phyloP scores from a whole-genome alignment of 345 rosid genomes.

The Brassica nigra region DNA sequence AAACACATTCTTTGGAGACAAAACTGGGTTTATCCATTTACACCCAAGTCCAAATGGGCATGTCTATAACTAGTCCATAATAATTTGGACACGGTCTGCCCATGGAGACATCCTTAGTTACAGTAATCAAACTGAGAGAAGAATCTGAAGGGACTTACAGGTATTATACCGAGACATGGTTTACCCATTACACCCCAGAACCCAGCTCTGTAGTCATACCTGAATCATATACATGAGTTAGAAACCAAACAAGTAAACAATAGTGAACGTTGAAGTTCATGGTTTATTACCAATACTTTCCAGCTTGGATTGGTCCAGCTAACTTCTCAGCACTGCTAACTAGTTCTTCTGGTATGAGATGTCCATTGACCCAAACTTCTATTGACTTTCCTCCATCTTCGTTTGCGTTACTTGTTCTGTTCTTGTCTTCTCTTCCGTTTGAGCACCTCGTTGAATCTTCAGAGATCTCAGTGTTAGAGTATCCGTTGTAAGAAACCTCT shows the following conservation, averaged over 20 bases:
- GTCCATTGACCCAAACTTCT: conserved; percentile 62
- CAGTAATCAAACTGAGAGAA: background rate
- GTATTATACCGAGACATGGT: conserved; percentile 76
- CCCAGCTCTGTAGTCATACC: conserved; percentile 79
- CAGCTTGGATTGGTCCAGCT: conserved; percentile 72
- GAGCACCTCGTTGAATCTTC: conserved; percentile 39
- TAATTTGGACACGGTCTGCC: no score
- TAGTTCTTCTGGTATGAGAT: conserved; percentile 48
- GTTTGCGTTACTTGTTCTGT: conserved; percentile 28
- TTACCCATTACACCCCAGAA: conserved; percentile 74
- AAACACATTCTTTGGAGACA: no score
- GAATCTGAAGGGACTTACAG: conserved; percentile 49
- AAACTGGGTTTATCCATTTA: no score
- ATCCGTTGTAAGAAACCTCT: conserved; percentile 51
- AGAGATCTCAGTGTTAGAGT: conserved; percentile 43
- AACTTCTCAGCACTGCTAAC: conserved; percentile 61
- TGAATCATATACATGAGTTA: conserved; percentile 29
- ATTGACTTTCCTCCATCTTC: conserved; percentile 33
- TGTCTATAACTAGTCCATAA: no score
- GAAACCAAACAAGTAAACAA: background rate
- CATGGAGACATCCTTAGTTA: background rate
- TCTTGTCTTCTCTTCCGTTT: conserved; percentile 52
- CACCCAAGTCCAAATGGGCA: no score
- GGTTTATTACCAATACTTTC: conserved; percentile 60
- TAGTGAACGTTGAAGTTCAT: background rate